Evolutionary conservation across 2,329 filamentous ascomycete genomes (phyloP).

Genomic region (Aspergillus sp.): DNA sequence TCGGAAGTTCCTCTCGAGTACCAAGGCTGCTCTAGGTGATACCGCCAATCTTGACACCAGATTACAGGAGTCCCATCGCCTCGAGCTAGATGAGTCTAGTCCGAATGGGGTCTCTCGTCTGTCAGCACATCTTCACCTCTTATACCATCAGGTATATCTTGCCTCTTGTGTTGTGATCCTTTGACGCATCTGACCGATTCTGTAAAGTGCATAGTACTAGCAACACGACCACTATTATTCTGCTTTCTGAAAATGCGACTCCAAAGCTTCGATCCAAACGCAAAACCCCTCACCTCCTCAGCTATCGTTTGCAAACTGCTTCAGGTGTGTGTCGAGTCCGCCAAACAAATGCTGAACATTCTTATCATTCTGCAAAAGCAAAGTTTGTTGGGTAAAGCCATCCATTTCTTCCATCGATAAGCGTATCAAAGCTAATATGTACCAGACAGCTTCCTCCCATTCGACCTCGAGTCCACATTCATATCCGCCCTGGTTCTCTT

Average conservation of each 20-base stretch:
- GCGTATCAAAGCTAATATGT: constrained; percentile 1
- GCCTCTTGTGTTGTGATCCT: neutral
- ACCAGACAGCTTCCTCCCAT: constrained; percentile 44
- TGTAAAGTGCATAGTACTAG: constrained; percentile 35
- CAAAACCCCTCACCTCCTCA: constrained; percentile 28
- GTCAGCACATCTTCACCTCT: constrained; percentile 35
- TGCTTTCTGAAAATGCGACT: constrained; percentile 37
- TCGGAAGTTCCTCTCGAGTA: constrained; percentile 31
- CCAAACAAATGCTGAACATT: constrained; percentile 38
- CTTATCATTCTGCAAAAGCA: constrained; percentile 41
- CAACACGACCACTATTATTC: constrained; percentile 38
- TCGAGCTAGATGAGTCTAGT: constrained; percentile 28
- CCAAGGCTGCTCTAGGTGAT: constrained; percentile 34
- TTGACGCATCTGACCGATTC: neutral
- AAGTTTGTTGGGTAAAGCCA: constrained; percentile 39
- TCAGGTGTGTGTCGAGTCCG: constrained; percentile 39
- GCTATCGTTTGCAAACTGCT: constrained; percentile 33
- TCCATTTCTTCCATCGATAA: neutral
- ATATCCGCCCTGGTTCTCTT: constrained; percentile 40
- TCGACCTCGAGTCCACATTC: constrained; percentile 42
- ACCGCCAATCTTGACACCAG: constrained; percentile 37
- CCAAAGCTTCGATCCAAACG: constrained; percentile 15
- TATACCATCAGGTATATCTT: constrained; percentile 34
- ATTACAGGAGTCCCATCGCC: constrained; percentile 30
- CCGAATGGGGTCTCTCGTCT: constrained; percentile 37